Percentiles rank a stretch among this genome's conserved stretches.
These are phyloP conservation scores for Rosa hybrid DNA, from an alignment of 331 rosid genomes.

Conservation along the genomic window DNA sequence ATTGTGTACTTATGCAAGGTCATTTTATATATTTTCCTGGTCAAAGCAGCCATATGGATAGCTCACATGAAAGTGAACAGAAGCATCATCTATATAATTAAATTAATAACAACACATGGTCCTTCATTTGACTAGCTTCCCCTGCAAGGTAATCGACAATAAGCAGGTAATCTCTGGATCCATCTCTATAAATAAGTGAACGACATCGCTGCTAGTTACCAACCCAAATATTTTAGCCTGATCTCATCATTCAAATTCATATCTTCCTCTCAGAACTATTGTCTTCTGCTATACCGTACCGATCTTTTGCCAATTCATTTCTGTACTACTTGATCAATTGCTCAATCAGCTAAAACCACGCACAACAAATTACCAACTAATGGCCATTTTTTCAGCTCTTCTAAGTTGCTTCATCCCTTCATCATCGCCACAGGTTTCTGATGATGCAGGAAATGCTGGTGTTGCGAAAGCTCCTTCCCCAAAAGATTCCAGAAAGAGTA, in stretches of 20 bases:
- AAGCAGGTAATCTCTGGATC: neutral
- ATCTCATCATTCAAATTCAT: too few relatives aligned
- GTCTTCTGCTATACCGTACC: neutral
- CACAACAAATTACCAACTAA: neutral
- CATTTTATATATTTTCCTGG: too few relatives aligned
- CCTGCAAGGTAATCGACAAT: neutral
- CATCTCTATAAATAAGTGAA: neutral
- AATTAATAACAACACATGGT: too few relatives aligned
- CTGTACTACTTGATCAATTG: neutral
- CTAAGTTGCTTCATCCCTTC: conserved; percentile 17
- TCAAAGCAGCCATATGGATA: too few relatives aligned
- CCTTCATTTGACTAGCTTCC: too few relatives aligned
- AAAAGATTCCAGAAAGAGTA: conserved; percentile 24
- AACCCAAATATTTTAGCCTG: neutral
- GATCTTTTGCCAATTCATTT: neutral
- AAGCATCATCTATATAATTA: too few relatives aligned
- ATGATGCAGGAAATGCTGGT: neutral
- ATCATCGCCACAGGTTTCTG: conserved; percentile 15
- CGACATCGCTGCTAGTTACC: neutral
- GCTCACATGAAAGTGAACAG: too few relatives aligned
- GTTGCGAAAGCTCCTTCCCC: conserved; percentile 8
- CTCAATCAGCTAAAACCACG: neutral
- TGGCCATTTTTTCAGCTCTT: neutral
- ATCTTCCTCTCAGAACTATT: too few relatives aligned
- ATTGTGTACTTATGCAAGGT: too few relatives aligned